Conservation (phyloP, 2,329 filamentous ascomycete species). For the Epichloe brachyelytri region DNA sequence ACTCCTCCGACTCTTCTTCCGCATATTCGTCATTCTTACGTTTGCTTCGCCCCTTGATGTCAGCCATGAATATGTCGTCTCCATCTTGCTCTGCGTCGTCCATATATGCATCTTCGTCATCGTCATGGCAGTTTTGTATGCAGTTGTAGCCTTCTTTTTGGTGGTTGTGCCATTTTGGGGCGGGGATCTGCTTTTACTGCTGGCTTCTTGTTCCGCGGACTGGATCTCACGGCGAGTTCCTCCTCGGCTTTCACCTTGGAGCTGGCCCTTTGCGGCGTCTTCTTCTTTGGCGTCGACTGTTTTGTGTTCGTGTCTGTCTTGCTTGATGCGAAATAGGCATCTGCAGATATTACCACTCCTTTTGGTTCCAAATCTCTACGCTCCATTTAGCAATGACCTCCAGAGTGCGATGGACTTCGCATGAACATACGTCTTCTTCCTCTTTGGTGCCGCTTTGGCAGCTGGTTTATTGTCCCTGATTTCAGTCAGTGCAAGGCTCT, state of each 20-base stretch:
- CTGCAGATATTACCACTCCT: conserved; percentile 40
- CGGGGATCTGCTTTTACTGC: conserved; percentile 16
- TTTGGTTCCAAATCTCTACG: conserved; percentile 28
- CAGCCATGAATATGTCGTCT: conserved; percentile 73
- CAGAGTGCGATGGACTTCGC: neutral
- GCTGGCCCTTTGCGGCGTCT: conserved; percentile 27
- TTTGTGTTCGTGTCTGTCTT: conserved; percentile 28
- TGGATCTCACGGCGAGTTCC: conserved; percentile 36
- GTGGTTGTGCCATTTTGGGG: conserved; percentile 18
- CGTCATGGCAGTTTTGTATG: conserved; percentile 27
- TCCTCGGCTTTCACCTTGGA: conserved; percentile 25
- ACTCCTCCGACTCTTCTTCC: conserved; percentile 61
- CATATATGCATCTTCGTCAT: conserved; percentile 41
- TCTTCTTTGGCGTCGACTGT: conserved; percentile 19
- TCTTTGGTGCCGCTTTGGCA: conserved; percentile 34
- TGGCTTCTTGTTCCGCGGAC: conserved; percentile 34
- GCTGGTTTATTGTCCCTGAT: conserved; percentile 38
- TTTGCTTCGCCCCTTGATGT: conserved; percentile 52
- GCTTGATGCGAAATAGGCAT: conserved; percentile 42
- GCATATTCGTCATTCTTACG: conserved; percentile 62
- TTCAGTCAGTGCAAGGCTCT: neutral
- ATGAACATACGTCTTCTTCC: conserved; percentile 39
- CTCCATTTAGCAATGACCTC: neutral
- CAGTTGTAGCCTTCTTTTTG: conserved; percentile 29
- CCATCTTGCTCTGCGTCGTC: conserved; percentile 58